Evolutionary conservation across 768 basidiomycete species (phyloP).

Genomic region (Mycena venus): DNA sequence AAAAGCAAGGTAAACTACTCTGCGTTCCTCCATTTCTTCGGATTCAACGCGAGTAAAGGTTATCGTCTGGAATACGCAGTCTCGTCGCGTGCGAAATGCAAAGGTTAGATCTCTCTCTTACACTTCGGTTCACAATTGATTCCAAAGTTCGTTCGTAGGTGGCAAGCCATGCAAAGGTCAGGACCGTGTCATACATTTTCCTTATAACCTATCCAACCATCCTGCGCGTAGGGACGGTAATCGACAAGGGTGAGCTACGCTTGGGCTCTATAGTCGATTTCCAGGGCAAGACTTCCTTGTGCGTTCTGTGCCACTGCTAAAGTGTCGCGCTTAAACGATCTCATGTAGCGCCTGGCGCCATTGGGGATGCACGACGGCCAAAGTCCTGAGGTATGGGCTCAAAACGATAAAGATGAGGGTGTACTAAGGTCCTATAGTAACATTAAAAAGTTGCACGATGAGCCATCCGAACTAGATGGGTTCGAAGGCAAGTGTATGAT

Average conservation of each 20-base stretch:
- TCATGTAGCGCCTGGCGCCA: conserved; percentile 81
- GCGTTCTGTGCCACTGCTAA: conserved; percentile 33
- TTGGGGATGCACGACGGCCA: conserved; percentile 86
- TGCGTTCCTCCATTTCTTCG: no score
- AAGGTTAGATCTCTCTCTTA: conserved; percentile 64
- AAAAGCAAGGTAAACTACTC: no score
- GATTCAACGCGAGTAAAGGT: no score
- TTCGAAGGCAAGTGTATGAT: no score
- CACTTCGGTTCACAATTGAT: conserved; percentile 15
- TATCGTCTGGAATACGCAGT: conserved; percentile 86
- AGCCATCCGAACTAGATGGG: conserved; percentile 84
- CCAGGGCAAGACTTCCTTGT: conserved; percentile 79
- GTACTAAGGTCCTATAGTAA: no score
- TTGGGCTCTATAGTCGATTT: conserved; percentile 84
- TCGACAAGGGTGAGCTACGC: conserved; percentile 80
- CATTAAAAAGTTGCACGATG: conserved; percentile 72
- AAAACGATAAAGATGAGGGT: no score
- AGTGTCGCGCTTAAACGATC: neutral
- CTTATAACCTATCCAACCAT: conserved; percentile 21
- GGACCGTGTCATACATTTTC: conserved; percentile 27
- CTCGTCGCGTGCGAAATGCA: conserved; percentile 81
- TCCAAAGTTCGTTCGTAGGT: conserved; percentile 56
- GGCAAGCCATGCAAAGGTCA: conserved; percentile 83
- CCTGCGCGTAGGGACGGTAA: conserved; percentile 66
- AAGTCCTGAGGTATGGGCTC: conserved; percentile 49